Conservation (phyloP, 139 green algal species). For the Astrephomene gubernaculifera region DNA sequence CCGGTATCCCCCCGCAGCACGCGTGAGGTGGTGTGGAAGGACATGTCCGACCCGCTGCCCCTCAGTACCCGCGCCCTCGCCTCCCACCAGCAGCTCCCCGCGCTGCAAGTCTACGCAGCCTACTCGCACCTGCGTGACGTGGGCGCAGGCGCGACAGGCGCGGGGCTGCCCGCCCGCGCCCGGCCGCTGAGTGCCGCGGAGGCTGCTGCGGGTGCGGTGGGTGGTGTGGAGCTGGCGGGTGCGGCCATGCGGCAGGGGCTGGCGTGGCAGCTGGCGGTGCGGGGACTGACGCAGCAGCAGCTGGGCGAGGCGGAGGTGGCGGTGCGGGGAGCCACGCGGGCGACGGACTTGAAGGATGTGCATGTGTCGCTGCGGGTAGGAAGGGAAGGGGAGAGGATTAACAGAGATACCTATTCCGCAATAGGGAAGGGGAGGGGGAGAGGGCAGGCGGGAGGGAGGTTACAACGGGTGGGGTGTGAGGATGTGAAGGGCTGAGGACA, state of each 20-base stretch:
- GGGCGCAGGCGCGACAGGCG: slow-evolving; percentile 1
- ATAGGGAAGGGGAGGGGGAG: neutral
- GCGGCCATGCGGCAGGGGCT: slow-evolving; percentile 35
- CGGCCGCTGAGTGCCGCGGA: slow-evolving; percentile 3
- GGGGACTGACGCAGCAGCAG: slow-evolving; percentile 28
- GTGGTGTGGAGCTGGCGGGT: neutral
- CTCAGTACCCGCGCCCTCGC: neutral
- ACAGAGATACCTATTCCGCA: too few relatives aligned
- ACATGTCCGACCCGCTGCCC: neutral
- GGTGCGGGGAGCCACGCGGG: neutral
- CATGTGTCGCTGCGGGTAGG: slow-evolving; percentile 42
- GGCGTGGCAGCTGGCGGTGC: slow-evolving; percentile 44
- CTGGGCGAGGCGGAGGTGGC: neutral
- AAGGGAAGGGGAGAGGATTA: neutral
- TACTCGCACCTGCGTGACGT: slow-evolving; percentile 40
- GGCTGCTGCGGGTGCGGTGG: slow-evolving; percentile 15
- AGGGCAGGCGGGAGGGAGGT: neutral
- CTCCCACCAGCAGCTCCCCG: neutral
- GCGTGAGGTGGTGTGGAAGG: slow-evolving; percentile 29
- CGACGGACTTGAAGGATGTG: slow-evolving; percentile 35
- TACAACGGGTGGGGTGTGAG: too few relatives aligned
- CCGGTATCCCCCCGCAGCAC: slow-evolving; percentile 22
- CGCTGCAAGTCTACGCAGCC: slow-evolving; percentile 38
- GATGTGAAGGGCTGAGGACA: too few relatives aligned
- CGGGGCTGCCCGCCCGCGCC: neutral